Evolutionary conservation across 2,329 filamentous ascomycete genomes (phyloP).

Genomic region (Cladophialophora exuberans): DNA sequence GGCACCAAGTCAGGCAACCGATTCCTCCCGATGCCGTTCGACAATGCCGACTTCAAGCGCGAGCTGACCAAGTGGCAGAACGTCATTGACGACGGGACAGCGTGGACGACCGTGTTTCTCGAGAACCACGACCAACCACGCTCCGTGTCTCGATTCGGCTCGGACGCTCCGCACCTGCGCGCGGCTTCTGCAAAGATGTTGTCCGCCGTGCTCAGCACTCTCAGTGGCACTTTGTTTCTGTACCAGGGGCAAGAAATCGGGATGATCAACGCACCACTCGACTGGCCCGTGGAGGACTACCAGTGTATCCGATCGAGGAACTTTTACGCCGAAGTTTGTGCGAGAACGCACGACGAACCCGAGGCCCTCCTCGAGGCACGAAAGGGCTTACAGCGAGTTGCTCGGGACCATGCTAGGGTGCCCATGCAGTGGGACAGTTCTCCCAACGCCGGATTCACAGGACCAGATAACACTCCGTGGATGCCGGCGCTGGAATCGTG

Average conservation of each 20-base stretch:
- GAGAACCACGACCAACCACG: slow-evolving; percentile 68
- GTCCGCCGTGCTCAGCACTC: slow-evolving; percentile 49
- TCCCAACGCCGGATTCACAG: slow-evolving; percentile 64
- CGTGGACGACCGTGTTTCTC: slow-evolving; percentile 63
- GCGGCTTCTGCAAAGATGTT: slow-evolving; percentile 57
- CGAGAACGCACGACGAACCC: slow-evolving; percentile 28
- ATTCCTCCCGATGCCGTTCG: slow-evolving; percentile 52
- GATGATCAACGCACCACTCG: slow-evolving; percentile 57
- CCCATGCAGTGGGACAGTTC: slow-evolving; percentile 67
- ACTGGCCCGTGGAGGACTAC: slow-evolving; percentile 53
- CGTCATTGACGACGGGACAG: slow-evolving; percentile 52
- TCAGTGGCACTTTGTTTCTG: slow-evolving; percentile 59
- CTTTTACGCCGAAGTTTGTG: slow-evolving; percentile 48
- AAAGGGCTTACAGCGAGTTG: slow-evolving; percentile 13
- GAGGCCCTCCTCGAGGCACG: not conserved
- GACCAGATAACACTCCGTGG: slow-evolving; percentile 50
- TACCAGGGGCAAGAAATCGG: slow-evolving; percentile 66
- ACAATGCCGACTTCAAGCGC: slow-evolving; percentile 53
- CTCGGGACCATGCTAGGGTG: slow-evolving; percentile 62
- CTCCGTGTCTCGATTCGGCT: slow-evolving; percentile 56
- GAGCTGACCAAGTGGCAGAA: slow-evolving; percentile 56
- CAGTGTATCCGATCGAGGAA: slow-evolving; percentile 50
- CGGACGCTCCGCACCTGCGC: slow-evolving; percentile 50
- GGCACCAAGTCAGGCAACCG: slow-evolving; percentile 57
- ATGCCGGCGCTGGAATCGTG: slow-evolving; percentile 63